These are phyloP conservation scores for Phytophthora crassamura DNA, from an alignment of 352 stramenopile species.

Conservation along the genomic window DNA sequence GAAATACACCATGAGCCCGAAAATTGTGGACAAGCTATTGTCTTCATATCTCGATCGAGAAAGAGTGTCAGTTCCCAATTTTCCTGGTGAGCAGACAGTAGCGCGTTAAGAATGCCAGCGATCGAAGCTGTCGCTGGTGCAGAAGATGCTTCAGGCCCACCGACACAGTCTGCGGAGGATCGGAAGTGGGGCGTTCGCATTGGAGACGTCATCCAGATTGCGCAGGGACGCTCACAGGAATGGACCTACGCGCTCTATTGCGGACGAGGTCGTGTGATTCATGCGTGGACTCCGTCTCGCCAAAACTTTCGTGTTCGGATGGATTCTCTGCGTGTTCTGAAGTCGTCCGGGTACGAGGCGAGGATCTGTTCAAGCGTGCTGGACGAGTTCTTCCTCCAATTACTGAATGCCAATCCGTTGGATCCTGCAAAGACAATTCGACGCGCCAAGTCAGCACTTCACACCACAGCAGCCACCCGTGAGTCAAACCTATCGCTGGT, in stretches of 20 bases:
- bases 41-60: neutral
- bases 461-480: conserved; percentile 14
- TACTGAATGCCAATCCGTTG: conserved; percentile 32
- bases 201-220: conserved; percentile 45
- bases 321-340: conserved; percentile 43
- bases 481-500: conserved; percentile 38
- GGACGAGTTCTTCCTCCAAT: conserved; percentile 37
- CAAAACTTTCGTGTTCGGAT: conserved; percentile 46
- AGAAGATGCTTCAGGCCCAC: conserved; percentile 1
- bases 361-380: conserved; percentile 22
- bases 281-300: conserved; percentile 46
- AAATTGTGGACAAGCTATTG: conserved; percentile 1
- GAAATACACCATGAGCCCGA: neutral
- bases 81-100: neutral
- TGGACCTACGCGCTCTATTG: conserved; percentile 44
- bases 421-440: conserved; percentile 18
- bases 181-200: conserved; percentile 17
- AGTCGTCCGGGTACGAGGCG: conserved; percentile 24
- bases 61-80: conserved; percentile 20
- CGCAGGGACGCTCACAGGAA: conserved; percentile 3
- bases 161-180: conserved; percentile 9
- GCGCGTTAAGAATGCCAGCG: conserved; percentile 9
- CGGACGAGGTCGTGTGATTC: conserved; percentile 45
- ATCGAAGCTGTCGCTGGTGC: neutral
- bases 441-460: conserved; percentile 37